Conservation (phyloP, 352 stramenopile species). For the Globisporangium yorkense region DNA sequence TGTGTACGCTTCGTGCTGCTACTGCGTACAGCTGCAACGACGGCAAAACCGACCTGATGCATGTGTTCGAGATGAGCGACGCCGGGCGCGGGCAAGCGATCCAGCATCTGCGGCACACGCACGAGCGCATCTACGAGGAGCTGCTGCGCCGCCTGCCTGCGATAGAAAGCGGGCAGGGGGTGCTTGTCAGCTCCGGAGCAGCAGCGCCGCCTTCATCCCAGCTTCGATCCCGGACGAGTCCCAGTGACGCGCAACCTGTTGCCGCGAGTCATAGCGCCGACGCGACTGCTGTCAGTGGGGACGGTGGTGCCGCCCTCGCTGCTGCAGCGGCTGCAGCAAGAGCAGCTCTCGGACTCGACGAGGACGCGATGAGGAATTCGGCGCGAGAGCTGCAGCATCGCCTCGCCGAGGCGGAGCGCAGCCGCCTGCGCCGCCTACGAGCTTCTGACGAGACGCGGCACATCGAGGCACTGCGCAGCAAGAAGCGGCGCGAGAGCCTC, state of each 20-base stretch:
- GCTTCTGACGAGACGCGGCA: slow-evolving; percentile 40
- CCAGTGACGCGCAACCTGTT: not conserved
- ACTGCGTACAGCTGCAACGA: slow-evolving; percentile 42
- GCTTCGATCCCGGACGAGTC: not conserved
- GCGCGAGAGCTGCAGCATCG: slow-evolving; percentile 16
- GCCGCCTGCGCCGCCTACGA: slow-evolving; percentile 39
- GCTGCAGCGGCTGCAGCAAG: too few relatives aligned
- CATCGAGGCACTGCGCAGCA: slow-evolving; percentile 52
- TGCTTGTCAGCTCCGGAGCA: not conserved
- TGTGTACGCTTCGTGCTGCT: slow-evolving; percentile 6
- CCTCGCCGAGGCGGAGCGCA: slow-evolving; percentile 50
- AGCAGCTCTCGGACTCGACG: not conserved
- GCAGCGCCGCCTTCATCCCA: not conserved
- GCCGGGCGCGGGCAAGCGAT: slow-evolving; percentile 53
- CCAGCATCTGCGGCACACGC: slow-evolving; percentile 51
- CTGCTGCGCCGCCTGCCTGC: slow-evolving; percentile 45
- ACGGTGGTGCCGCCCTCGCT: not conserved
- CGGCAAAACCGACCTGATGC: slow-evolving; percentile 42
- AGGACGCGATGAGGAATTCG: not conserved
- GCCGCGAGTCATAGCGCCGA: not conserved
- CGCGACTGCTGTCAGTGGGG: too few relatives aligned
- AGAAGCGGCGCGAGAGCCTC: slow-evolving; percentile 46
- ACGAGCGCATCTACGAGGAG: slow-evolving; percentile 44
- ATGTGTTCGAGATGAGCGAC: slow-evolving; percentile 63
- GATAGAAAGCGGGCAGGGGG: slow-evolving; percentile 7